Evolutionary conservation across 2,329 filamentous ascomycete genomes (phyloP).

Genomic region (Botrytis porri): DNA sequence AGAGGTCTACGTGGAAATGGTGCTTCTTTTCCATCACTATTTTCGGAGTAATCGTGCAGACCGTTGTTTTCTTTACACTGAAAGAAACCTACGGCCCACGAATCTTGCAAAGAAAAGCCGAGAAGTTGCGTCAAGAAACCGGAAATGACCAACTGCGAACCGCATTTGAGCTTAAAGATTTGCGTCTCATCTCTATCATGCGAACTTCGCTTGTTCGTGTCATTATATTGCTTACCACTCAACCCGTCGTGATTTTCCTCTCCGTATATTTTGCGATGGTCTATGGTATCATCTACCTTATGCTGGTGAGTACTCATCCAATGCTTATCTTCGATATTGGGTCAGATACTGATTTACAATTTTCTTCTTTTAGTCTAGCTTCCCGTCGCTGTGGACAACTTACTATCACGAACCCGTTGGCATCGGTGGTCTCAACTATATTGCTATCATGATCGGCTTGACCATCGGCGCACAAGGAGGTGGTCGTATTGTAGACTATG

Average conservation of each 20-base stretch:
- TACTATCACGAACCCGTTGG: constrained; percentile 54
- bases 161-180: constrained; percentile 50
- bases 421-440: constrained; percentile 53
- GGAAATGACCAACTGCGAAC: constrained; percentile 47
- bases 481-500: constrained; percentile 46
- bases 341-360: background rate
- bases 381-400: constrained; percentile 53
- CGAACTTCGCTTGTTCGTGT: constrained; percentile 46
- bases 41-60: constrained; percentile 29
- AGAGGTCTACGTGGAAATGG: constrained; percentile 43
- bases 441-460: constrained; percentile 47
- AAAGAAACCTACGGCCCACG: constrained; percentile 49
- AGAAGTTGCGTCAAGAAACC: constrained; percentile 46
- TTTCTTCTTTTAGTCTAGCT: constrained; percentile 44
- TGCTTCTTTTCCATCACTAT: constrained; percentile 40
- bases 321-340: background rate
- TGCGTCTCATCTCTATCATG: constrained; percentile 37
- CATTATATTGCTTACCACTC: constrained; percentile 47
- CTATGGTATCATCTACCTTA: constrained; percentile 53
- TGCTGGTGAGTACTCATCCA: constrained; percentile 41
- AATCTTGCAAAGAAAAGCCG: constrained; percentile 44
- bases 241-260: constrained; percentile 51
- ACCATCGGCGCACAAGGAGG: constrained; percentile 38
- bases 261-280: constrained; percentile 49
- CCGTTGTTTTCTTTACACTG: background rate